Evolutionary conservation across 352 stramenopile species (phyloP).

Genomic region (Bremia lactucae): DNA sequence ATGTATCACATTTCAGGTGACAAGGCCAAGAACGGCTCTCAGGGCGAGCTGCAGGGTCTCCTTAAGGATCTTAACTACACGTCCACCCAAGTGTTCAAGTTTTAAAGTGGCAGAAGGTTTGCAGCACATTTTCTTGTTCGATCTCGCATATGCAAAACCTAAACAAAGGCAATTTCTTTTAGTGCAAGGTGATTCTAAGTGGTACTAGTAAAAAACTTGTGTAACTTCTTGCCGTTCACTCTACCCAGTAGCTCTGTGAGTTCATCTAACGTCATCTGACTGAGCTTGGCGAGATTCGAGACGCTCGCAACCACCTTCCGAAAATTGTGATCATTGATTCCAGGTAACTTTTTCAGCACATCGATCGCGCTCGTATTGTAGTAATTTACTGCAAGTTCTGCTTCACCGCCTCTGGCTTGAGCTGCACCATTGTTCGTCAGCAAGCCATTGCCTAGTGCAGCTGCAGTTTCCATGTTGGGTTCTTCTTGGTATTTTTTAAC

Average conservation of each 20-base stretch:
- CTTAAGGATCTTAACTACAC: conserved; percentile 81
- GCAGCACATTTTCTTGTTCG: conserved; percentile 1
- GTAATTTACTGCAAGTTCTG: conserved; percentile 30
- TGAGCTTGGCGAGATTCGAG: conserved; percentile 69
- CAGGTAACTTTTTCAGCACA: conserved; percentile 91
- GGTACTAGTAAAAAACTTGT: conserved; percentile 68
- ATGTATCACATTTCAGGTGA: conserved; percentile 85
- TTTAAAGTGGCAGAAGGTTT: conserved; percentile 27
- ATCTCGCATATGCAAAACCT: not conserved
- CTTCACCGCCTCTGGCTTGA: conserved; percentile 15
- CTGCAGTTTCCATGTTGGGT: conserved; percentile 65
- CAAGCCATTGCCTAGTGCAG: conserved; percentile 44
- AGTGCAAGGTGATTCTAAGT: conserved; percentile 20
- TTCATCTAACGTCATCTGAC: conserved; percentile 42
- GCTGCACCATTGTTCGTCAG: conserved; percentile 12
- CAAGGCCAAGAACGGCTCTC: conserved; percentile 77
- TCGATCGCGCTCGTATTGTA: conserved; percentile 89
- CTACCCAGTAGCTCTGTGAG: conserved; percentile 64
- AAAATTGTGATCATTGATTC: conserved; percentile 92
- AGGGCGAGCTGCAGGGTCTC: conserved; percentile 76
- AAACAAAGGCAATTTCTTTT: conserved; percentile 8
- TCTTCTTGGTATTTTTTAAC: conserved; percentile 80
- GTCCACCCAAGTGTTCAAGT: conserved; percentile 77
- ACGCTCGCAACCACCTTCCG: conserved; percentile 62
- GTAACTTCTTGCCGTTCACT: conserved; percentile 62